A percentile compares a stretch with the other conserved stretches of the same genome.
phyloP scores from a whole-genome alignment of 2,329 filamentous ascomycete species.

The Hypoxylon sp. region DNA sequence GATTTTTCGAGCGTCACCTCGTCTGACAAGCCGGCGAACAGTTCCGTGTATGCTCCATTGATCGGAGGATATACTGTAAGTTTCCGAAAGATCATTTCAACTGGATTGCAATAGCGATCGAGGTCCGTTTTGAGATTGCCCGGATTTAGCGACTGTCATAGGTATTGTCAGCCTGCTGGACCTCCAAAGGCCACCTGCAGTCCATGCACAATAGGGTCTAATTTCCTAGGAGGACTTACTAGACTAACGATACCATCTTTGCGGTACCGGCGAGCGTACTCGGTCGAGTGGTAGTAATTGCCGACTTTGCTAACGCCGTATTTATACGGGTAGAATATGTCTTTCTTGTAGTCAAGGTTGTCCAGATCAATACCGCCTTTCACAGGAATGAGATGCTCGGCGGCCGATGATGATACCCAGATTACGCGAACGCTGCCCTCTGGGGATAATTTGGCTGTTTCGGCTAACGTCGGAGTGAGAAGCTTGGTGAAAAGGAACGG shows the following conservation, averaged over 20 bases:
- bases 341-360: constrained; percentile 52
- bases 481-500: constrained; percentile 53
- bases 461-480: constrained; percentile 48
- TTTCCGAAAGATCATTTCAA: constrained; percentile 44
- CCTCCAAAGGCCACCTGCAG: not conserved
- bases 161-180: constrained; percentile 20
- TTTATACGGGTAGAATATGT: constrained; percentile 42
- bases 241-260: constrained; percentile 51
- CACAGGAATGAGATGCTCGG: constrained; percentile 45
- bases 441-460: constrained; percentile 47
- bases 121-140: constrained; percentile 52
- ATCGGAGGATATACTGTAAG: constrained; percentile 45
- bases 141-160: constrained; percentile 49
- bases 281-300: constrained; percentile 52
- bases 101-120: constrained; percentile 43
- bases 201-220: constrained; percentile 24
- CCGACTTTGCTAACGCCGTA: constrained; percentile 53
- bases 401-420: constrained; percentile 52
- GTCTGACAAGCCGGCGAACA: constrained; percentile 58
- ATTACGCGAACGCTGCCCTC: constrained; percentile 50
- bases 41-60: constrained; percentile 60
- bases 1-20: constrained; percentile 55
- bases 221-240: constrained; percentile 42
- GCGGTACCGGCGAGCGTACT: constrained; percentile 48
- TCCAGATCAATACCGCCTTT: constrained; percentile 50